Base-by-base conservation (phyloP, 2,329 filamentous ascomycete species). In the Ophiosphaerella korrae region DNA sequence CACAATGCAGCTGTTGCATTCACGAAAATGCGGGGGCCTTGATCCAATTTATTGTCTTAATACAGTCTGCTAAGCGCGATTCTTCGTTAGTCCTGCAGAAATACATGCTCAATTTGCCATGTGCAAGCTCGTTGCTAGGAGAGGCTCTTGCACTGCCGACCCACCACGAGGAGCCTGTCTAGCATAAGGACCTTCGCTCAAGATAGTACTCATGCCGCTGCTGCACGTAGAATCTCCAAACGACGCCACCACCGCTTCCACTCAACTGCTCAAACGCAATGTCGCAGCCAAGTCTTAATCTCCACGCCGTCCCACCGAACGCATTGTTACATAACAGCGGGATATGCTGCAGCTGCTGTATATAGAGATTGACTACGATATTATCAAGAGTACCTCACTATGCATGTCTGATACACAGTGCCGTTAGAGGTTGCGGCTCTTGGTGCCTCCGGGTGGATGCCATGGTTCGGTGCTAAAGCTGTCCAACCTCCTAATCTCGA, bases 381-480 rank as follows among this genome's bases (percentile, higher is more conserved):
- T 48, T 47, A 50, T 55, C 50, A 56, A 46, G 48, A 42, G 44
- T 45, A 61, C 60, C 63, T 62, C 64, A 52, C 63, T 41, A 56
- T 59, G 36, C 48, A 52, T 53, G 52, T 44, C 50, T 26, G 53
- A 59, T 48, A 52, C 49, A 45, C 42, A 40, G 46, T 50, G 41
- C 53, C 48, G 43, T 45, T 32, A 12, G 35, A 32, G 14, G 35
- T 11, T 32, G 26, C 43, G n/a, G 35, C 16, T 35, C 14, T 24
- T 39, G 32, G 23, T 32, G n/a, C 11, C 24, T 40, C 44, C 29
- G 35, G 34, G 26, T 37, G 36, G 33, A 46, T 31, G 18, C 45
- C 40, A 40, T 29, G 40, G 40, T 46, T 45, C 37, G 31, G 37
- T 42, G 42, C 36, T 35, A 48, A 58, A 52, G 57, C 60, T 65